Evolutionary conservation across 345 rosid genomes (phyloP).

Genomic region (Lumnitzera racemosa): DNA sequence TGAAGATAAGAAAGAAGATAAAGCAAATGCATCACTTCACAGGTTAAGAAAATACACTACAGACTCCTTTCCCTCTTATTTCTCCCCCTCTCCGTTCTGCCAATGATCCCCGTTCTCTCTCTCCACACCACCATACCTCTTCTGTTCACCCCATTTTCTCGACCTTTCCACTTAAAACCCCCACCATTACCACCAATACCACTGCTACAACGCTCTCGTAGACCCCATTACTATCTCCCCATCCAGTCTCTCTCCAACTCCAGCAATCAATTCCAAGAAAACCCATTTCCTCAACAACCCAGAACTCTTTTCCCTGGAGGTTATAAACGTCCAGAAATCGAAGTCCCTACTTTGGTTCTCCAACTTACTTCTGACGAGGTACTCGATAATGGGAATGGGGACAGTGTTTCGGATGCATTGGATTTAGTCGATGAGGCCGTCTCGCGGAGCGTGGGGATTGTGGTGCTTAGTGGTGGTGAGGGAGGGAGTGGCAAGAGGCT

Average conservation of each 20-base stretch:
- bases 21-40: background rate
- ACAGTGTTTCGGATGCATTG: slow-evolving; percentile 20
- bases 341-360: slow-evolving; percentile 69
- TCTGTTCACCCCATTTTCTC: slow-evolving; percentile 5
- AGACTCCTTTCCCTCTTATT: background rate
- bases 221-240: slow-evolving; percentile 22
- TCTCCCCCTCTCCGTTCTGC: background rate
- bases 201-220: slow-evolving; percentile 20
- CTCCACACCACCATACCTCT: slow-evolving; percentile 9
- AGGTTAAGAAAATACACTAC: background rate
- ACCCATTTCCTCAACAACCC: slow-evolving; percentile 24
- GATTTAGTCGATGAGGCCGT: slow-evolving; percentile 62
- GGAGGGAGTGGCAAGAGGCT: slow-evolving; percentile 38
- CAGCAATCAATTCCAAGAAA: slow-evolving; percentile 5
- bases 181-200: slow-evolving; percentile 5
- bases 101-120: slow-evolving; percentile 38
- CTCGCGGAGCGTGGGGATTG: slow-evolving; percentile 62
- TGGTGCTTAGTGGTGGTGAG: slow-evolving; percentile 59
- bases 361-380: slow-evolving; percentile 58
- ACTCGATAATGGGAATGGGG: slow-evolving; percentile 13
- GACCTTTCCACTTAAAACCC: slow-evolving; percentile 15
- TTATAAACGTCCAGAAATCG: slow-evolving; percentile 77
- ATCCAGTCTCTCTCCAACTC: slow-evolving; percentile 27
- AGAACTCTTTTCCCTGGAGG: slow-evolving; percentile 91
- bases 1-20: slow-evolving; percentile 2